These are phyloP conservation scores for Boeremia exigua DNA, from an alignment of 2,329 filamentous ascomycete species.

Conservation along the genomic window DNA sequence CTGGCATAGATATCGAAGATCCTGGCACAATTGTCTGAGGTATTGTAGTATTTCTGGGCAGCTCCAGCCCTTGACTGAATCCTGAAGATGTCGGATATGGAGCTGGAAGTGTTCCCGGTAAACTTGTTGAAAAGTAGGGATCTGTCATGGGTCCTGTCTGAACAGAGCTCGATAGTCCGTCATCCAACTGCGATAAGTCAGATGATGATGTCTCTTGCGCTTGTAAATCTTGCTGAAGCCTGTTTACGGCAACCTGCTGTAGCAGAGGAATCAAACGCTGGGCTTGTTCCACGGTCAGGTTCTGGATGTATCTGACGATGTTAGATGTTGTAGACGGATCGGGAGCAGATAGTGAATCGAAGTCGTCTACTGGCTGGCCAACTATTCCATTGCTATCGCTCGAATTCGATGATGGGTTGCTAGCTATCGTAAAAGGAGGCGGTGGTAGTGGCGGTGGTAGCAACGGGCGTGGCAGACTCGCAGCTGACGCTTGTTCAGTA, in stretches of 20 bases:
- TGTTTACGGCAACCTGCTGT: constrained; percentile 3
- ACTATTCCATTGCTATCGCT: not conserved
- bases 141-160: not conserved
- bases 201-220: not conserved
- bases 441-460: not conserved
- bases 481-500: not conserved
- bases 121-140: not conserved
- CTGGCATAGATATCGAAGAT: too few species aligned
- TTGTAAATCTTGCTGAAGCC: not conserved
- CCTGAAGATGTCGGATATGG: not conserved
- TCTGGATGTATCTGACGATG: constrained; percentile 20
- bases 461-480: not conserved
- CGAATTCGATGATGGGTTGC: not conserved
- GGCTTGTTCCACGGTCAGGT: constrained; percentile 14
- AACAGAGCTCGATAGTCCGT: not conserved
- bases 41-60: too few species aligned
- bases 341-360: not conserved
- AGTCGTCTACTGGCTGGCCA: not conserved
- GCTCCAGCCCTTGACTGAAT: too few species aligned
- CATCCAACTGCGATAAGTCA: not conserved
- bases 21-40: too few species aligned
- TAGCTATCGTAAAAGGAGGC: not conserved
- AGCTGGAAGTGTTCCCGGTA: not conserved
- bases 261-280: constrained; percentile 13
- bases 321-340: not conserved